Percentiles rank a stretch among this genome's conserved stretches.
These are phyloP conservation scores for Nigrospora sphaerica DNA, from an alignment of 2,329 filamentous ascomycete species.

Conservation along the genomic window DNA sequence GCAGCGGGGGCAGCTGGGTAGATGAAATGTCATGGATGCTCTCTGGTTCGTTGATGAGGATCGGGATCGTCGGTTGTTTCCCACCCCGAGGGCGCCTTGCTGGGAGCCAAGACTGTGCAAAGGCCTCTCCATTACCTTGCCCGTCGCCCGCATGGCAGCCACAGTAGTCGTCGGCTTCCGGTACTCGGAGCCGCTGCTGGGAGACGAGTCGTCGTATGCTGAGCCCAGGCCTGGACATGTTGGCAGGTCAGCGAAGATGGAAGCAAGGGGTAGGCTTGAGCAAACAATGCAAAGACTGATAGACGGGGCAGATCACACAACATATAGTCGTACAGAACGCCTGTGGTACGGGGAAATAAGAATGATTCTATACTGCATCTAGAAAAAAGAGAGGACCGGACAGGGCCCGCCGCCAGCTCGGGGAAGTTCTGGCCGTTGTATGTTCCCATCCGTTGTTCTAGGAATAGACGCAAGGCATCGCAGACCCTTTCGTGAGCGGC, in stretches of 20 bases:
- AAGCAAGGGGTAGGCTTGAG: slow-evolving; percentile 15
- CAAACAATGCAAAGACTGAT: slow-evolving; percentile 12
- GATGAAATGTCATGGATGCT: slow-evolving; percentile 30
- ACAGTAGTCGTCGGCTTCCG: slow-evolving; percentile 15
- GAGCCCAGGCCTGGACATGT: slow-evolving; percentile 33
- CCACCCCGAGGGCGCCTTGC: slow-evolving; percentile 21
- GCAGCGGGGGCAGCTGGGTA: slow-evolving; percentile 26
- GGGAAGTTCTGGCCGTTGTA: no score
- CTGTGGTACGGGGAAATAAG: no score
- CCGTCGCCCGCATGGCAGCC: slow-evolving; percentile 8
- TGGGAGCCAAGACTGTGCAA: slow-evolving; percentile 13
- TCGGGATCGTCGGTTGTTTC: slow-evolving; percentile 24
- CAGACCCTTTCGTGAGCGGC: no score
- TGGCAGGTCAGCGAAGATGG: slow-evolving; percentile 12
- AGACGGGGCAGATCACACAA: slow-evolving; percentile 13
- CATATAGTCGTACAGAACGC: not conserved
- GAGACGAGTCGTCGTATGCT: slow-evolving; percentile 36
- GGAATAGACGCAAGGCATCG: no score
- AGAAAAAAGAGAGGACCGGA: no score
- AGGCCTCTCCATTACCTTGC: slow-evolving; percentile 7
- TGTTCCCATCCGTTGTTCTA: no score
- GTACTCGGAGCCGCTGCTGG: slow-evolving; percentile 18
- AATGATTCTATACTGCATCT: no score
- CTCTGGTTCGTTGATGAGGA: slow-evolving; percentile 29
- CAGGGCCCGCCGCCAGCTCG: no score